Conservation (phyloP, 1,284 basidiomycete species). For the Ceratobasidium theobromae region DNA sequence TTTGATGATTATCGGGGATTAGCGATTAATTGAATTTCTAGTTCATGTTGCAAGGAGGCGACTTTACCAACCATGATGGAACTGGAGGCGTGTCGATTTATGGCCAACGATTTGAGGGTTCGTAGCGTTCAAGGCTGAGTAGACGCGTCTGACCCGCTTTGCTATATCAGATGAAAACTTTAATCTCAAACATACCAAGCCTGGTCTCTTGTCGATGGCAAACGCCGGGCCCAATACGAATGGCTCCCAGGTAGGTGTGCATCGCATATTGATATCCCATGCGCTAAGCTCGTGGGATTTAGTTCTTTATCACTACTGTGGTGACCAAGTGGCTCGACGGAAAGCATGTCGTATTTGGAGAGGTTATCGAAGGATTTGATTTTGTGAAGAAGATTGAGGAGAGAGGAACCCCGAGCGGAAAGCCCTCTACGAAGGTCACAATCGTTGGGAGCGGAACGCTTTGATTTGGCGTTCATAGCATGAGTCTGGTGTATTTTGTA, state of each 20-base stretch:
- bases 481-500: too few relatives aligned
- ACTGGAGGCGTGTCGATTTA: slow-evolving; percentile 46
- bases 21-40: slow-evolving; percentile 36
- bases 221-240: slow-evolving; percentile 70
- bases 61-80: slow-evolving; percentile 55
- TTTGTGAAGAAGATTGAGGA: slow-evolving; percentile 69
- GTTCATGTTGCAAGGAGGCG: slow-evolving; percentile 50
- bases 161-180: slow-evolving; percentile 48
- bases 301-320: slow-evolving; percentile 89
- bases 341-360: slow-evolving; percentile 80
- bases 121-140: background rate
- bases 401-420: slow-evolving; percentile 55
- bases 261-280: slow-evolving; percentile 32
- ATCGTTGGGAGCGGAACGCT: slow-evolving; percentile 58
- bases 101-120: slow-evolving; percentile 43
- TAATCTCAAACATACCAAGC: slow-evolving; percentile 47
- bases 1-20: background rate
- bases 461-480: too few relatives aligned
- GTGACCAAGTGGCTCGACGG: slow-evolving; percentile 77
- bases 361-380: slow-evolving; percentile 61
- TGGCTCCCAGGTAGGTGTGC: slow-evolving; percentile 52
- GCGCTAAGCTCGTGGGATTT: slow-evolving; percentile 39
- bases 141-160: background rate
- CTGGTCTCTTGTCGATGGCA: slow-evolving; percentile 54
- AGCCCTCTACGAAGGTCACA: slow-evolving; percentile 50